phyloP scores from a whole-genome alignment of 768 basidiomycete genomes.

The Naganishia onofrii region DNA sequence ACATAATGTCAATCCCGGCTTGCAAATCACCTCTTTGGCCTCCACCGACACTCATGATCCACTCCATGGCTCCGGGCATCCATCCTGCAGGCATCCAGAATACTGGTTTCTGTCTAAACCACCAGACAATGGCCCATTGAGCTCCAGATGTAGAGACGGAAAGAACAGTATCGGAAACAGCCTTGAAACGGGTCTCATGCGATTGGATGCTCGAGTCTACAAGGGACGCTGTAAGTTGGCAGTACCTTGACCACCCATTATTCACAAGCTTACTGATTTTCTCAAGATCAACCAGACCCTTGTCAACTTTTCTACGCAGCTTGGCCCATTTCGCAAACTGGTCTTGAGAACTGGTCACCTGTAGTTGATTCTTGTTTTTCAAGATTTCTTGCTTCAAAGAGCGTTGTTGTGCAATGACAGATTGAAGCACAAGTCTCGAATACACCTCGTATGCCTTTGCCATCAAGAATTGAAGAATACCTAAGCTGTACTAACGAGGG shows the following conservation, averaged over 20 bases:
- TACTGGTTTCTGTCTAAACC: constrained; percentile 82
- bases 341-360: constrained; percentile 89
- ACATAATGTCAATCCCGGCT: not conserved
- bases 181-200: constrained; percentile 62
- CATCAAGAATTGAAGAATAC: not conserved
- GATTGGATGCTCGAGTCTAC: constrained; percentile 68
- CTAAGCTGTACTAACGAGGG: constrained; percentile 4
- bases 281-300: constrained; percentile 84
- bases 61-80: constrained; percentile 75
- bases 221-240: not conserved
- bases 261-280: constrained; percentile 66
- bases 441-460: constrained; percentile 69
- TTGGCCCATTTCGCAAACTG: constrained; percentile 99
- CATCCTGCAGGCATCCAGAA: constrained; percentile 89
- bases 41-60: constrained; percentile 86
- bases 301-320: constrained; percentile 82
- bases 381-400: constrained; percentile 77
- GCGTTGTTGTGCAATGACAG: constrained; percentile 62
- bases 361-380: constrained; percentile 74
- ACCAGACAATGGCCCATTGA: constrained; percentile 82
- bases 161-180: constrained; percentile 69
- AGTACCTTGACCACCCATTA: not conserved
- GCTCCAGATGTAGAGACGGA: constrained; percentile 85
- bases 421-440: constrained; percentile 64
- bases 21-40: constrained; percentile 71